Base-by-base conservation (phyloP, 1,139 yeast species). In the Blastobotrys proliferans region DNA sequence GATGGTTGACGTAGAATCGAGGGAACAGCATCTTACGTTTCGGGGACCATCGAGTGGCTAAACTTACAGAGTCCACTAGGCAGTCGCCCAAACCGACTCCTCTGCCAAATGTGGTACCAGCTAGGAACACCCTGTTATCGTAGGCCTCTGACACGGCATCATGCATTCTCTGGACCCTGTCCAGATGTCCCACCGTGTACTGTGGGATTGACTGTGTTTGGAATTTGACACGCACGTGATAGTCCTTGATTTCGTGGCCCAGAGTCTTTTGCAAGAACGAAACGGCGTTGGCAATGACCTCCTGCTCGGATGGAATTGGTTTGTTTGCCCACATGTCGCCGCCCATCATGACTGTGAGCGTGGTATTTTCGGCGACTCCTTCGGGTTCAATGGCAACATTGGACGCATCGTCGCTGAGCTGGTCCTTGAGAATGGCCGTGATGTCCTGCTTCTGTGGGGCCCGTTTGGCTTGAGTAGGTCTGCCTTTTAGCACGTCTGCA, bases 31-130 rank as follows among this genome's bases (percentile, higher is more conserved):
- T 51, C 49, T 57, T 51, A 16, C 68, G 49, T 43, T 62, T 61
- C 19, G 48, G 53, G 26, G 55, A 41, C 51, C 62, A 62, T 27
- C 68, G 51, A 5, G 61, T 47, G 2, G 92, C 94, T 44, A 71
- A 77, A 39, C 71, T 72, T 43, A 83, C 70, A 6, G 84, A 76
- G 55, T 80, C 79, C 30, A 75, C 63, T 1, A 86, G 83, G 53
- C 92, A 83, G 62, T 88, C 96, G 1, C 96, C 95, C 0, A 90
- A 90, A 0, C 97, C 97, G 1, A 86, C 79, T 0, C 95, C 94
- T 34, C 74, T 75, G 10, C 88, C 86, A 61, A 83, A 82, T 2
- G 87, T 77, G 77, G 83, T 85, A 0, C 97, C 97, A 18, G 94
- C 88, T 8, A 84, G 58, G 1, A 81, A 73, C 2, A 87, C 58